Evolutionary conservation across 768 basidiomycete species (phyloP), one percentile per base, ranked within the genome.

Genomic region (Rhodotorula sphaerocarpa): DNA sequence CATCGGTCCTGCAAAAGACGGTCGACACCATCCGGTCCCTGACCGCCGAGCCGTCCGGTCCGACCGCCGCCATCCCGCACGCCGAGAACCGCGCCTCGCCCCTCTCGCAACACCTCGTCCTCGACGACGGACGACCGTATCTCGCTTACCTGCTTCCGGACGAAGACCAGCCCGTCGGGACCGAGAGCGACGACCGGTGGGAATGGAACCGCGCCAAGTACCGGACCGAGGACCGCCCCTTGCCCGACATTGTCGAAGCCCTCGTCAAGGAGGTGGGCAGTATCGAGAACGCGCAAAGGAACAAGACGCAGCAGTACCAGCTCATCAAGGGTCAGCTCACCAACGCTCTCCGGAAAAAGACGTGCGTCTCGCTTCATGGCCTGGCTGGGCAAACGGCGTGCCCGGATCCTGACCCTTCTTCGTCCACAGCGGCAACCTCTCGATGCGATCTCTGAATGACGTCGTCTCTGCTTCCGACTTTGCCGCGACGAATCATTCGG

Each of bases 171-270:
- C 10, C 10, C 16, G 16, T 9, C 36, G 20, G 25, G 27, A 9
- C 34, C 15, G 88, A 93, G 60, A 81, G 83, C 58, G 91, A 91
- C 73, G 76, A 77, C 5, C 80, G 80, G 7, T 99, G 92, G 92
- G 82, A 80, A 70, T 99, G 95, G 95, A 92, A 97, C 72, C 84
- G 86, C 71, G 84, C 88, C 27, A 83, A 93, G 66, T 99, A 92
- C 76, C 86, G 87, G 51, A 79, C 84, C 28, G 87, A 91, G 73
- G 82, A 84, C 70, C 82, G 86, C 3, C 33, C 42, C 64, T 79
- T 97, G 43, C 79, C 80, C 51, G 95, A 97, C 57, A 82, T 93
- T 65, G 81, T 90, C 23, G 92, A 97, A 69, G 79, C 81, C 48
- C 78, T 99, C 72, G 84, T 81, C 77, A 91, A 88, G 82, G 95